Conservation (phyloP, 768 basidiomycete genomes). For the Gautieria morchelliformis region DNA sequence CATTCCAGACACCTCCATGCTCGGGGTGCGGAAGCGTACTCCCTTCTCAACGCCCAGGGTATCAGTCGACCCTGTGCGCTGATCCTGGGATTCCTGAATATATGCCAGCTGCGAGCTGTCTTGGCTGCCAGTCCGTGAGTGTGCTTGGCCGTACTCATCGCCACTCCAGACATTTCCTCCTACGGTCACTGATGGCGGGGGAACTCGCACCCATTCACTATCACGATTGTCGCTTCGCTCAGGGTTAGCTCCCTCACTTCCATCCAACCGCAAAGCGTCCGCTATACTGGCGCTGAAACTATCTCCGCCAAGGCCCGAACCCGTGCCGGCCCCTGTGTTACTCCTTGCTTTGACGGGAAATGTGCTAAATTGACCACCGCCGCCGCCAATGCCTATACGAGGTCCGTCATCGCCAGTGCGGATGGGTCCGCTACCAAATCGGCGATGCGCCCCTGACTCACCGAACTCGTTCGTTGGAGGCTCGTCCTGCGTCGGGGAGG, state of each 20-base stretch:
- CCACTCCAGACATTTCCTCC: neutral
- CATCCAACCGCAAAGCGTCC: neutral
- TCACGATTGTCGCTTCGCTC: no score
- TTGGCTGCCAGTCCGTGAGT: neutral
- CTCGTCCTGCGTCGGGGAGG: neutral
- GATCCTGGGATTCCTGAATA: neutral
- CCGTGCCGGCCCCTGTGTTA: neutral
- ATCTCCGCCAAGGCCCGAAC: neutral
- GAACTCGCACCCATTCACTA: neutral
- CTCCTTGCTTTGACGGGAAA: conserved; percentile 36
- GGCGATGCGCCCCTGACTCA: neutral
- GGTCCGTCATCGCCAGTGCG: neutral
- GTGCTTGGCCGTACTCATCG: neutral
- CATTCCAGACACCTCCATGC: conserved; percentile 6
- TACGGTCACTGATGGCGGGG: neutral
- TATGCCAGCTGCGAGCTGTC: conserved; percentile 3
- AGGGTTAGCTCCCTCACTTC: neutral
- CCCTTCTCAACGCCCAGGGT: neutral
- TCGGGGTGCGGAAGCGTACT: conserved; percentile 8
- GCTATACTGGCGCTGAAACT: conserved; percentile 3
- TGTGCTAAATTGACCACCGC: conserved; percentile 53
- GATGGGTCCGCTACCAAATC: neutral
- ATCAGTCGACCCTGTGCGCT: neutral
- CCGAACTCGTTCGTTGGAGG: neutral
- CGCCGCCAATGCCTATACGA: neutral